Percentiles rank a stretch among this genome's conserved stretches.
These are phyloP conservation scores for Thelephora ganbajun DNA, from an alignment of 768 basidiomycete genomes.

Conservation along the genomic window DNA sequence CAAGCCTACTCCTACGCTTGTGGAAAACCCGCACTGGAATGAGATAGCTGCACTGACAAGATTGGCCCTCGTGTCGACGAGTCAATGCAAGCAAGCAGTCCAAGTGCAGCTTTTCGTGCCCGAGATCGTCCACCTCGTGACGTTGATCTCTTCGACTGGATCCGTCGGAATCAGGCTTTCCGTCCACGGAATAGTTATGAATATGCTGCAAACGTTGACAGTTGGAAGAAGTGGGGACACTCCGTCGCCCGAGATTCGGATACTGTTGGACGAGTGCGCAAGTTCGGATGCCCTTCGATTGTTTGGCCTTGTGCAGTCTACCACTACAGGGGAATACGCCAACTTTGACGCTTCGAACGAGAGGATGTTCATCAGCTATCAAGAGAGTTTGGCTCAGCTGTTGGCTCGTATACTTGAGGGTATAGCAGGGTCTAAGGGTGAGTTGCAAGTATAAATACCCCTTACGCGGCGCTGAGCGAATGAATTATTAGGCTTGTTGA, in stretches of 20 bases:
- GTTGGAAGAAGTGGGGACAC: conserved; percentile 44
- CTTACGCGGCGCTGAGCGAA: conserved; percentile 5
- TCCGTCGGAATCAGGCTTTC: conserved; percentile 63
- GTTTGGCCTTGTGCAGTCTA: conserved; percentile 60
- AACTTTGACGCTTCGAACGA: conserved; percentile 40
- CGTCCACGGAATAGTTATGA: conserved; percentile 70
- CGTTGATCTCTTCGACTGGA: conserved; percentile 66
- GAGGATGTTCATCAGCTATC: conserved; percentile 40
- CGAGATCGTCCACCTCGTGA: conserved; percentile 69
- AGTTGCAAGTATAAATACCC: conserved; percentile 8
- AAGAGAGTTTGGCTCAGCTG: conserved; percentile 52
- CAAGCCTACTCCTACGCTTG: conserved; percentile 44
- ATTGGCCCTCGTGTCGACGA: conserved; percentile 57
- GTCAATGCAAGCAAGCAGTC: conserved; percentile 45
- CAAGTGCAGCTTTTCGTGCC: conserved; percentile 72
- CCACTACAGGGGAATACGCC: conserved; percentile 55
- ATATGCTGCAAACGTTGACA: conserved; percentile 68
- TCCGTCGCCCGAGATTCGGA: conserved; percentile 40
- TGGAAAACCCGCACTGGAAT: conserved; percentile 63
- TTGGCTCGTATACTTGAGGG: conserved; percentile 51
- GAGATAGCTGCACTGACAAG: conserved; percentile 74
- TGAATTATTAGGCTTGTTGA: conserved; percentile 43
- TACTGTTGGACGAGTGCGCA: conserved; percentile 47
- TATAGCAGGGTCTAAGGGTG: conserved; percentile 58
- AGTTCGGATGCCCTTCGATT: conserved; percentile 42